Evolutionary conservation across 345 rosid species (phyloP), one percentile per base, ranked within the genome.

Genomic region (Alliaria petiolata): DNA sequence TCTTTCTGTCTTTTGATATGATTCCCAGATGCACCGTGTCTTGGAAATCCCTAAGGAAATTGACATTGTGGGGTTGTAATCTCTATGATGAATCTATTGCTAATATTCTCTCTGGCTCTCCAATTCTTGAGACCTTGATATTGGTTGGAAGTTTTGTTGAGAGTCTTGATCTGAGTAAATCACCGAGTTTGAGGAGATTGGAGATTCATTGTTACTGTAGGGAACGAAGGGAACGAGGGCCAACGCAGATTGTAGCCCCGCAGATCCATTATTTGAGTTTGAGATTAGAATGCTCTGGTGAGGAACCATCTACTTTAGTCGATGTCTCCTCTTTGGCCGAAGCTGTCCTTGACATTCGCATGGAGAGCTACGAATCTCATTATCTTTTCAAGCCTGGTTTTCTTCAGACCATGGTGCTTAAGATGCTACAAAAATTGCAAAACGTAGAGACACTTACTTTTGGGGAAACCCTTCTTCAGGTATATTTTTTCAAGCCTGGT

Each of bases 391-490:
- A n/a, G n/a, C n/a, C 25, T 3, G 25, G 25, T 22, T 1, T 22
- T 55, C 52, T 17, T 54, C 52, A 55, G 55, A 4, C 6, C 31
- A 30, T 43, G 52, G 22, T 22, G 31, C 20, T 42, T 19, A 34
- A 54, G 53, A 17, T 67, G 72, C 19, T 67, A 17, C n/a, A 44
- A 15, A 54, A 67, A 33, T 13, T 35, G 8, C 63, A 33, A 20
- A 68, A 55, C 22, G 54, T 55, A 12, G 14, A 68, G 72, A 68
- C 22, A 43, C 63, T 68, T 68, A 55, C 72, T 7, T 1, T 68
- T 43, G 40, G 43, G 31, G 22, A 3, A 39, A 9, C 31, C 43
- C 0, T 67, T 54, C 62, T 67, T 54, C 34, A 54, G 63, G 72
- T 67, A 22, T n/a, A n/a, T n/a, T n/a, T n/a, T n/a, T n/a, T n/a